Evolutionary conservation across 352 stramenopile genomes (phyloP), one percentile per base, ranked within the genome.

Genomic region (Phytophthora constricta): DNA sequence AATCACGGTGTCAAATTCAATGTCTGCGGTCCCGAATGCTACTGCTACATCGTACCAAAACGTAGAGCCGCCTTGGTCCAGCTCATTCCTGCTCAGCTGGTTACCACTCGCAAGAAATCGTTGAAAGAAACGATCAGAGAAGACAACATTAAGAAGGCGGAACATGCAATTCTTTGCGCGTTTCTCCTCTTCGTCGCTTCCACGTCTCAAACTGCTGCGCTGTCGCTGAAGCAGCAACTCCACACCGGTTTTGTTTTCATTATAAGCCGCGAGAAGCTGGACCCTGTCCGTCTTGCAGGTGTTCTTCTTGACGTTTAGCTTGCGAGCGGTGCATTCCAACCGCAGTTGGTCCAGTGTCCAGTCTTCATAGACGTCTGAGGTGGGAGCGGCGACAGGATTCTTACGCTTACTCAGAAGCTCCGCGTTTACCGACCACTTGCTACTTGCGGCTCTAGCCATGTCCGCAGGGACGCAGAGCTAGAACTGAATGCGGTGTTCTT

Each of bases 331-430:
- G 16, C 57, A 65, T 25, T 52, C 57, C 1, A 65, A 19, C 57
- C 57, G 50, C 37, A 65, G 34, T 13, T 65, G 57, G 37, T 65
- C 47, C 0, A 65, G n/a, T 4, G 33, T 52, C 39, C 46, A 67
- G 28, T 43, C 31, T 10, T 47, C 58, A 53, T 62, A 65, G 56
- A 43, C 57, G 62, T 60, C 69, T 11, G 41, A 51, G 23, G 27
- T 98, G 90, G 47, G n/a, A n/a, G 98, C 96, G 76, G 96, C 97
- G 63, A 89, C n/a, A n/a, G n/a, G n/a, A n/a, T n/a, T n/a, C n/a
- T n/a, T n/a, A n/a, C n/a, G n/a, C n/a, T n/a, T n/a, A n/a, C n/a
- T n/a, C n/a, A n/a, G n/a, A n/a, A n/a, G n/a, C n/a, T n/a, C n/a
- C n/a, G n/a, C n/a, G n/a, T n/a, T n/a, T n/a, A n/a, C n/a, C n/a